These are phyloP conservation scores for Stylosanthes scabra DNA, from an alignment of 331 rosid species.

Conservation along the genomic window DNA sequence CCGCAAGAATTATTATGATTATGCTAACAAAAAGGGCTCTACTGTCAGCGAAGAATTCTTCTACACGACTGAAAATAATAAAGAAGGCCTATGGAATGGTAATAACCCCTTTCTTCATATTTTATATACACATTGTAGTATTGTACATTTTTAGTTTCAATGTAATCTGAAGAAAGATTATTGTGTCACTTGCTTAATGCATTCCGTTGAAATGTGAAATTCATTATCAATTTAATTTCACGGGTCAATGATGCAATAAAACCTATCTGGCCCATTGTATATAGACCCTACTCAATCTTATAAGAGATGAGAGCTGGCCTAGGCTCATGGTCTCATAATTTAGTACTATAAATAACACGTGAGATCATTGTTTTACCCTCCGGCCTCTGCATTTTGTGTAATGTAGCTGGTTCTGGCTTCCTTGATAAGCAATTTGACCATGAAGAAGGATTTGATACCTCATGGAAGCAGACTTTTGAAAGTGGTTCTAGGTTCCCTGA, in stretches of 20 bases:
- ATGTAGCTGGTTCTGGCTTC: conserved; percentile 54
- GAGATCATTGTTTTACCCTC: conserved; percentile 3
- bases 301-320: conserved; percentile 16
- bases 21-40: conserved; percentile 42
- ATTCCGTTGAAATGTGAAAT: conserved; percentile 12
- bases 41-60: conserved; percentile 52
- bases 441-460: conserved; percentile 51
- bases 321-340: conserved; percentile 11
- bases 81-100: conserved; percentile 67
- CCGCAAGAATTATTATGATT: conserved; percentile 42
- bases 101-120: conserved; percentile 25
- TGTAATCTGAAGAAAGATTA: conserved; percentile 5
- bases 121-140: not conserved
- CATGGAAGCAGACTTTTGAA: conserved; percentile 58
- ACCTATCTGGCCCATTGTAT: conserved; percentile 27
- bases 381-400: conserved; percentile 23
- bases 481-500: conserved; percentile 48
- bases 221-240: conserved; percentile 3
- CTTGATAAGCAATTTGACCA: conserved; percentile 49
- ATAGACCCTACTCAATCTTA: conserved; percentile 14
- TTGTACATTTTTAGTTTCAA: too few relatives aligned
- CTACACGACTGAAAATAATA: conserved; percentile 40
- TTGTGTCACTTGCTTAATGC: conserved; percentile 7
- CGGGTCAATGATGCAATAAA: conserved; percentile 26
- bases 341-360: conserved; percentile 21